These are phyloP conservation scores for Didymella sp. DNA, from an alignment of 2,329 filamentous ascomycete genomes.

Conservation along the genomic window DNA sequence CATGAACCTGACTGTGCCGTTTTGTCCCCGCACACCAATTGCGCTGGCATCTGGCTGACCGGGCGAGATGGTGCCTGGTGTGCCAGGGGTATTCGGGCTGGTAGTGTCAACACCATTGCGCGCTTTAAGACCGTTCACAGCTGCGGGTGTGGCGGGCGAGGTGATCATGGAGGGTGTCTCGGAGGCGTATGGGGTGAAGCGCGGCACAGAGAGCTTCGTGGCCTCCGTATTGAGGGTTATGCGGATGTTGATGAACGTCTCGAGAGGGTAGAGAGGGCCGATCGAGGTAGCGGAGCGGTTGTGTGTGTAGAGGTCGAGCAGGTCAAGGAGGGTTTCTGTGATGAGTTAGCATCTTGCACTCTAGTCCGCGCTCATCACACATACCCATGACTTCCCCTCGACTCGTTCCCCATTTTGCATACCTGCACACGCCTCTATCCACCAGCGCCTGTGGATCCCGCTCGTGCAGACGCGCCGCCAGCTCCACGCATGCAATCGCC, in stretches of 20 bases:
- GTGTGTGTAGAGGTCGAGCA: slow-evolving; percentile 91
- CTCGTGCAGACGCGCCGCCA: slow-evolving; percentile 73
- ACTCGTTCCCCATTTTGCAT: slow-evolving; percentile 52
- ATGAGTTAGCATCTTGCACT: slow-evolving; percentile 38
- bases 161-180: slow-evolving; percentile 32
- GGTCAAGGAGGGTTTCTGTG: slow-evolving; percentile 83
- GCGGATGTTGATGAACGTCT: slow-evolving; percentile 83
- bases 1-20: slow-evolving; percentile 87
- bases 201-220: slow-evolving; percentile 65
- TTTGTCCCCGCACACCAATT: slow-evolving; percentile 55
- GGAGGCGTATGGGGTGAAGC: slow-evolving; percentile 61
- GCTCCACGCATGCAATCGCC: slow-evolving; percentile 80
- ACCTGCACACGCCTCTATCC: slow-evolving; percentile 57
- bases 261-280: slow-evolving; percentile 73
- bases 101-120: slow-evolving; percentile 47
- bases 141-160: slow-evolving; percentile 11
- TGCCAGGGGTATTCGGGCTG: slow-evolving; percentile 52
- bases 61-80: slow-evolving; percentile 54
- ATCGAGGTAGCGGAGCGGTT: slow-evolving; percentile 77
- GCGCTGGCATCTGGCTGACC: slow-evolving; percentile 46
- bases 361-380: too few species aligned
- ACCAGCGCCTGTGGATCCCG: slow-evolving; percentile 59
- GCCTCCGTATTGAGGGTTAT: slow-evolving; percentile 86
- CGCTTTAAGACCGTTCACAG: slow-evolving; percentile 35
- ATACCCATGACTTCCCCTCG: slow-evolving; percentile 56